These are phyloP conservation scores for Cladorrhinum sp. DNA, from an alignment of 2,329 filamentous ascomycete species.

Conservation along the genomic window DNA sequence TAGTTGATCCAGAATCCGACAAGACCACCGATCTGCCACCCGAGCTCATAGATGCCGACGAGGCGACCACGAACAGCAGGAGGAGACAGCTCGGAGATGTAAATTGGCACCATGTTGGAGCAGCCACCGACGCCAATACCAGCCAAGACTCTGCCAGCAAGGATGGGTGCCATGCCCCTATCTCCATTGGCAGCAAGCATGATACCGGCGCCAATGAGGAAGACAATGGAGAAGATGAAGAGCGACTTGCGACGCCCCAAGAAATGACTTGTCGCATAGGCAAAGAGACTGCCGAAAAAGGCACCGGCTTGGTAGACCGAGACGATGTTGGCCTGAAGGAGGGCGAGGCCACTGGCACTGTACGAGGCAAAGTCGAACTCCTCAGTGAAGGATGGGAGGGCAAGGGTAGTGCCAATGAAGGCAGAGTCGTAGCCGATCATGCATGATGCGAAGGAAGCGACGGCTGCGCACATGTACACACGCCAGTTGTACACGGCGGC, in stretches of 20 bases:
- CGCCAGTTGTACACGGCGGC: slow-evolving; percentile 60
- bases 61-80: slow-evolving; percentile 63
- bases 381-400: slow-evolving; percentile 63
- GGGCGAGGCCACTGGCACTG: slow-evolving; percentile 45
- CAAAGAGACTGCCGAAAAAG: slow-evolving; percentile 74
- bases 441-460: slow-evolving; percentile 56
- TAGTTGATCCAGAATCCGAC: slow-evolving; percentile 68
- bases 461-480: slow-evolving; percentile 52
- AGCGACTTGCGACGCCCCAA: slow-evolving; percentile 65
- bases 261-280: slow-evolving; percentile 64
- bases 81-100: slow-evolving; percentile 59
- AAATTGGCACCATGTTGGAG: slow-evolving; percentile 62
- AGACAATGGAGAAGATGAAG: slow-evolving; percentile 58
- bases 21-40: slow-evolving; percentile 61
- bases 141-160: slow-evolving; percentile 60
- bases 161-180: slow-evolving; percentile 62
- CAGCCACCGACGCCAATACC: slow-evolving; percentile 62
- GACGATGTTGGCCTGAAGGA: slow-evolving; percentile 72
- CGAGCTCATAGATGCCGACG: slow-evolving; percentile 65
- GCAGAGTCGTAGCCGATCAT: slow-evolving; percentile 65
- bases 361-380: slow-evolving; percentile 65
- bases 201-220: slow-evolving; percentile 67
- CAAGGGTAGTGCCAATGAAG: slow-evolving; percentile 75
- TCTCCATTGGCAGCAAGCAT: slow-evolving; percentile 65
- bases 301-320: slow-evolving; percentile 79